Percentiles rank a stretch among this genome's conserved stretches.
Conservation (phyloP, 2,329 filamentous ascomycete species). For the Hypoxylon sp. region DNA sequence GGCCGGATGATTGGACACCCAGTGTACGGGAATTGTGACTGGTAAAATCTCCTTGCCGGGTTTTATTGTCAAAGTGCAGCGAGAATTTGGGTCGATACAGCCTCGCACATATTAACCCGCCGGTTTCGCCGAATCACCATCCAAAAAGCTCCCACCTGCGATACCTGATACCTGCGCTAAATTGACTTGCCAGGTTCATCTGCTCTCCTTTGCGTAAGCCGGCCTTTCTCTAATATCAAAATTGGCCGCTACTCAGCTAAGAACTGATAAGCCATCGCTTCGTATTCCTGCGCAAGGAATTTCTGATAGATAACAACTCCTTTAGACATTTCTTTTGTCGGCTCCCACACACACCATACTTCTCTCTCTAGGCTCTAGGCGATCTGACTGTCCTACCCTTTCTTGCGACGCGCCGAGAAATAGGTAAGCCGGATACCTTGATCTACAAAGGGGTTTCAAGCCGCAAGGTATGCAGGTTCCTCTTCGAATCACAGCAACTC, state of each 20-base stretch:
- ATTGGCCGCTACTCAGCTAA: slow-evolving; percentile 29
- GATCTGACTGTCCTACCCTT: slow-evolving; percentile 38
- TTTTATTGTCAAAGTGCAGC: slow-evolving; percentile 28
- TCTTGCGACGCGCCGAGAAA: slow-evolving; percentile 22
- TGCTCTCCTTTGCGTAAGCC: slow-evolving; percentile 39
- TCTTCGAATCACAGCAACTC: slow-evolving; percentile 15
- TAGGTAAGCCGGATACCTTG: slow-evolving; percentile 29
- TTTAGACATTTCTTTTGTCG: slow-evolving; percentile 21
- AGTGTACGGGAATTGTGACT: slow-evolving; percentile 33
- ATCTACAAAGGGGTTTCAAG: slow-evolving; percentile 21
- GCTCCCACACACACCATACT: slow-evolving; percentile 26
- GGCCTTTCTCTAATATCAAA: slow-evolving; percentile 28
- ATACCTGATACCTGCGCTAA: slow-evolving; percentile 31
- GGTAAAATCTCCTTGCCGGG: slow-evolving; percentile 25
- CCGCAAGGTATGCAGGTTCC: slow-evolving; percentile 23
- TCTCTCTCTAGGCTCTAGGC: slow-evolving; percentile 18
- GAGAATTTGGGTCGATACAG: slow-evolving; percentile 38
- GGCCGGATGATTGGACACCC: slow-evolving; percentile 40
- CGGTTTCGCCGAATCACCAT: slow-evolving; percentile 43
- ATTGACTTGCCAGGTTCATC: slow-evolving; percentile 37
- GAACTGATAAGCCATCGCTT: slow-evolving; percentile 38
- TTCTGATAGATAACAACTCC: slow-evolving; percentile 34
- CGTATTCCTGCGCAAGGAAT: slow-evolving; percentile 38
- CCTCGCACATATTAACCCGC: slow-evolving; percentile 42
- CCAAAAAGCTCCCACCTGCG: slow-evolving; percentile 19